Evolutionary conservation across 2,329 filamentous ascomycete genomes (phyloP).

Genomic region (Ophiocordyceps camponoti-rufipedis): DNA sequence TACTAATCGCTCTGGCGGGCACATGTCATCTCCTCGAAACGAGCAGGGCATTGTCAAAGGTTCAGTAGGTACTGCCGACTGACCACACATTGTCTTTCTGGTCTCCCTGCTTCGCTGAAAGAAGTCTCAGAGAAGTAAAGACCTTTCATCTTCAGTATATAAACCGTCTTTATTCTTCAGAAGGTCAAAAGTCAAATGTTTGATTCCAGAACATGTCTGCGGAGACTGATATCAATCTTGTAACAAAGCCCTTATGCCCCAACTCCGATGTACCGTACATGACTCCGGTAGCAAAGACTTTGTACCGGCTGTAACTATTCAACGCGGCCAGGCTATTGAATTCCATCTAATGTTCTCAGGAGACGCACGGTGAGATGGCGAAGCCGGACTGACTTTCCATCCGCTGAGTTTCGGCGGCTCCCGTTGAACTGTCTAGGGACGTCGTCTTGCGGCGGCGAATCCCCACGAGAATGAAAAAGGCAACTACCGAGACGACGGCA

Average conservation of each 20-base stretch:
- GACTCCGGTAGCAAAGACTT: not conserved
- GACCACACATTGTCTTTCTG: no score
- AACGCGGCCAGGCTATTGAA: not conserved
- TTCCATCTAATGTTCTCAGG: no score
- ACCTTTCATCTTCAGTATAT: no score
- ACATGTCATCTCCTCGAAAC: no score
- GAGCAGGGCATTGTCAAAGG: no score
- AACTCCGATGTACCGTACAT: not conserved
- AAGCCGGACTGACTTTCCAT: not conserved
- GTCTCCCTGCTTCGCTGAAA: no score
- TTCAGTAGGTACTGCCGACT: no score
- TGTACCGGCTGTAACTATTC: not conserved
- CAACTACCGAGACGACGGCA: conserved; percentile 20
- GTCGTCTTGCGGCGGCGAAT: conserved; percentile 13
- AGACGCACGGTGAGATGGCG: not conserved
- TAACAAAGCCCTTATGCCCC: not conserved
- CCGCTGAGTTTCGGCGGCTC: not conserved
- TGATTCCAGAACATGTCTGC: not conserved
- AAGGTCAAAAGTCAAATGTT: no score
- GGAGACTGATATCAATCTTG: not conserved
- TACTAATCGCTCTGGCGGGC: no score
- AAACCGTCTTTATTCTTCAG: no score
- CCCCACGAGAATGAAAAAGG: conserved; percentile 19
- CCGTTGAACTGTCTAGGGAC: not conserved
- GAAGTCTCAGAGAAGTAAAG: no score